A percentile compares a stretch with the other conserved stretches of the same genome.
Evolutionary conservation across 139 green algal species (phyloP).

Genomic region (Volvox reticuliferus): DNA sequence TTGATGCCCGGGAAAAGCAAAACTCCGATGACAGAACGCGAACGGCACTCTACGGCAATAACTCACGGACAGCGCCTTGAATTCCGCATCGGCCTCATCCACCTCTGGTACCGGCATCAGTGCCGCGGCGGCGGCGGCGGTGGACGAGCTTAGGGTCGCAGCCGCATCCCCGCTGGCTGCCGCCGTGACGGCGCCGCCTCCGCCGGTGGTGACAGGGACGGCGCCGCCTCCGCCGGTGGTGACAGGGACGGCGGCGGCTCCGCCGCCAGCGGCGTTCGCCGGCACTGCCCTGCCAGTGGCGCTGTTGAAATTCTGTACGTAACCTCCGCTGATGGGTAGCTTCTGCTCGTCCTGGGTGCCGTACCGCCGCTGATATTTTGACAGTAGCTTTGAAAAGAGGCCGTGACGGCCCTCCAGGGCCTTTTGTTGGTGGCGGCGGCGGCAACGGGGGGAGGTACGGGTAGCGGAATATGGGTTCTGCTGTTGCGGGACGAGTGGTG

Average conservation of each 20-base stretch:
- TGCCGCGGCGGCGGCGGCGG: background rate
- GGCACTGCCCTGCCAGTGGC: background rate
- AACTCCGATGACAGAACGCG: too few relatives aligned
- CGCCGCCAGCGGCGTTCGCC: background rate
- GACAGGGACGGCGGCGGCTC: background rate
- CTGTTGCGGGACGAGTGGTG: background rate
- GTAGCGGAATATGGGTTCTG: too few relatives aligned
- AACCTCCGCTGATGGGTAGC: conserved; percentile 41
- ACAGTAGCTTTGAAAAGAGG: conserved; percentile 32
- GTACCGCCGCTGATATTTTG: conserved; percentile 30
- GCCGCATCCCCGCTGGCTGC: background rate
- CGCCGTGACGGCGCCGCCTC: too few relatives aligned
- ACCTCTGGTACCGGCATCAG: background rate
- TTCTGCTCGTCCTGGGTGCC: background rate
- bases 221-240: background rate
- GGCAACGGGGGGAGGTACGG: background rate
- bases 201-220: background rate
- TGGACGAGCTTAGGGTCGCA: background rate
- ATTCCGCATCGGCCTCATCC: conserved; percentile 16
- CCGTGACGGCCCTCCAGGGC: conserved; percentile 32
- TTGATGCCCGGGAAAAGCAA: too few relatives aligned
- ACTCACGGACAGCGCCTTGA: conserved; percentile 14
- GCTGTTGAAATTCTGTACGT: background rate
- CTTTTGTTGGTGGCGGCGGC: background rate
- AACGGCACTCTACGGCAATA: background rate